Percentiles rank a stretch among this genome's conserved stretches.
Conservation (phyloP, 2,329 filamentous ascomycete species). For the Phoma sp. region DNA sequence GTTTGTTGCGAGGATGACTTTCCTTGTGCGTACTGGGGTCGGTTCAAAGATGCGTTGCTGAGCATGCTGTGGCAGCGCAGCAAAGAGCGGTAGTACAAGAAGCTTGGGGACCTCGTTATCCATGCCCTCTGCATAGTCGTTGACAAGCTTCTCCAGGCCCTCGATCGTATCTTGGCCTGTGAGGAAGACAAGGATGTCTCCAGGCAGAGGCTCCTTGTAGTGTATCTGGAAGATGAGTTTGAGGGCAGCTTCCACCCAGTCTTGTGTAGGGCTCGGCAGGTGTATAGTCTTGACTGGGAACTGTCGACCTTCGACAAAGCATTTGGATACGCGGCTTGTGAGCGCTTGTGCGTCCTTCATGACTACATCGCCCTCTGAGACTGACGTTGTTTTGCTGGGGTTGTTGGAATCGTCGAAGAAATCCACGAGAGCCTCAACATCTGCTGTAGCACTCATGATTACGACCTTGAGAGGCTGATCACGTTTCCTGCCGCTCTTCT, state of each 20-base stretch:
- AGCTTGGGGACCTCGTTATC: constrained; percentile 75
- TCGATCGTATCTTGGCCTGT: constrained; percentile 95
- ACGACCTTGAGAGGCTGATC: constrained; percentile 76
- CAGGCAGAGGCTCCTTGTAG: constrained; percentile 84
- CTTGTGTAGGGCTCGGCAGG: constrained; percentile 73
- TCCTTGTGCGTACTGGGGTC: constrained; percentile 75
- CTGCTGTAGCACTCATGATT: constrained; percentile 96
- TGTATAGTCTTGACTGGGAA: constrained; percentile 83
- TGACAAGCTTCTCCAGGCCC: constrained; percentile 76
- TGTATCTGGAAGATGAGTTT: constrained; percentile 88
- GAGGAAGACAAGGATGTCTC: constrained; percentile 90
- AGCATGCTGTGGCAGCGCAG: constrained; percentile 82
- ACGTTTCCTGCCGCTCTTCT: constrained; percentile 67
- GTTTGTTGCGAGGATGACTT: constrained; percentile 91
- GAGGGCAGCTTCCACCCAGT: constrained; percentile 81
- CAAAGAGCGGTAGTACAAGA: constrained; percentile 80
- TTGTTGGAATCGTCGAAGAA: constrained; percentile 68
- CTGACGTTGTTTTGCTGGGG: constrained; percentile 19
- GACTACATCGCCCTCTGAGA: constrained; percentile 4
- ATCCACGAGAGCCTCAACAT: constrained; percentile 75
- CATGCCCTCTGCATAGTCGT: constrained; percentile 76
- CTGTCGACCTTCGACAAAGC: constrained; percentile 83
- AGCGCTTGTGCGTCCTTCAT: not conserved
- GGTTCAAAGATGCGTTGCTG: constrained; percentile 87
- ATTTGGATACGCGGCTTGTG: constrained; percentile 50